Conservation (phyloP, 2,329 filamentous ascomycete genomes). For the Exserohilum rostratum region DNA sequence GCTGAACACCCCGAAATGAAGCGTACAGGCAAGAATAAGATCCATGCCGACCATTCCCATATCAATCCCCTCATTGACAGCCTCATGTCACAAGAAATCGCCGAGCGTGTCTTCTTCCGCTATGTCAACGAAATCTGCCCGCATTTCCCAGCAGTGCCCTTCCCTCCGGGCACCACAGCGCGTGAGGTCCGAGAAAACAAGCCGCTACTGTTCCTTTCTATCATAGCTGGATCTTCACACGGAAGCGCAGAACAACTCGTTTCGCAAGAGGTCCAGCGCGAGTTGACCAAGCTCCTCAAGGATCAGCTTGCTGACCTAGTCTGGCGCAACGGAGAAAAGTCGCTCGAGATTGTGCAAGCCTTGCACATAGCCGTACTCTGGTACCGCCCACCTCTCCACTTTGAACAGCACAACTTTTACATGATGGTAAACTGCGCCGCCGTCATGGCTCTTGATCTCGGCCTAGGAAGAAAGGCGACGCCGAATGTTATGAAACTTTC, state of each 20-base stretch:
- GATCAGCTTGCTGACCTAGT: constrained; percentile 75
- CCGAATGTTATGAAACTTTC: constrained; percentile 49
- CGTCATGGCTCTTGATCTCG: constrained; percentile 83
- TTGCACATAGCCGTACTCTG: constrained; percentile 77
- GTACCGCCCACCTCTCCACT: constrained; percentile 83
- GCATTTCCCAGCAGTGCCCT: constrained; percentile 64
- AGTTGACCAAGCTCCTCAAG: constrained; percentile 72
- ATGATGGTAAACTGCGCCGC: constrained; percentile 82
- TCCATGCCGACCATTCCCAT: constrained; percentile 45
- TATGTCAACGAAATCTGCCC: constrained; percentile 62
- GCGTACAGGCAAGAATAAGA: constrained; percentile 35
- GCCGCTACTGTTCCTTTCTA: constrained; percentile 64
- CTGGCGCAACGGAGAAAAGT: constrained; percentile 78
- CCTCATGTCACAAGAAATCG: constrained; percentile 59
- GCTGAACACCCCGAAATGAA: constrained; percentile 45
- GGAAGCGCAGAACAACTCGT: constrained; percentile 53
- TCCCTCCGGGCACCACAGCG: constrained; percentile 61
- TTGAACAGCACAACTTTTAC: constrained; percentile 89
- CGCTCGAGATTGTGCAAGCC: constrained; percentile 80
- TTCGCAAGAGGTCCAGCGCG: constrained; percentile 62
- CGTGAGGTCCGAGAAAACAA: constrained; percentile 62
- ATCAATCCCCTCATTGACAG: constrained; percentile 49
- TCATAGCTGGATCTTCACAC: constrained; percentile 60
- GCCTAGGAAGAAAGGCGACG: constrained; percentile 67
- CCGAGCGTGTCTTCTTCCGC: constrained; percentile 62